A percentile compares a stretch with the other conserved stretches of the same genome.
Evolutionary conservation across 192 early-diverging fungal genomes (phyloP).

Genomic region (Chytriomyces confervae): DNA sequence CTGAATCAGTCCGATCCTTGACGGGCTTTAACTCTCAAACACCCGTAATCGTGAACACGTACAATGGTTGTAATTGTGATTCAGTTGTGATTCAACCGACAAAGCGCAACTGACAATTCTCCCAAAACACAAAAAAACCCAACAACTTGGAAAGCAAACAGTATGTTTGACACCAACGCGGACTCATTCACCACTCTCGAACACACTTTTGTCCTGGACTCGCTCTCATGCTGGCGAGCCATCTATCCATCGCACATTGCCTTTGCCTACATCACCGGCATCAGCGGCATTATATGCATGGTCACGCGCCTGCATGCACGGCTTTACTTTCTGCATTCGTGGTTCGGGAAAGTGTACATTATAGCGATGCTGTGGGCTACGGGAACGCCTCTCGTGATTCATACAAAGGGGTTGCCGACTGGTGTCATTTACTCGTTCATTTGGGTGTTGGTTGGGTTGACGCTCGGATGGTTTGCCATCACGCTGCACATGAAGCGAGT

Average conservation of each 20-base stretch:
- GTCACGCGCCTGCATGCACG: constrained; percentile 35
- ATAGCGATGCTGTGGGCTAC: constrained; percentile 47
- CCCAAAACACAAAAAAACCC: too few species aligned
- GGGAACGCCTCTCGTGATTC: constrained; percentile 41
- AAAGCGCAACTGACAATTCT: too few species aligned
- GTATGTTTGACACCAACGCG: background rate
- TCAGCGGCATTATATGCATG: constrained; percentile 42
- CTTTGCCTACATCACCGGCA: constrained; percentile 35
- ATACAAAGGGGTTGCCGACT: constrained; percentile 49
- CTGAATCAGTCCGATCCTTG: too few species aligned
- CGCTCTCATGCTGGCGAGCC: constrained; percentile 28
- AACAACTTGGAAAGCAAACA: background rate
- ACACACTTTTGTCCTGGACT: constrained; percentile 32
- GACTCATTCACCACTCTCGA: constrained; percentile 13
- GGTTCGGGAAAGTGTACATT: constrained; percentile 47
- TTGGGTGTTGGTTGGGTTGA: constrained; percentile 40
- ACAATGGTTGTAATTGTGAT: too few species aligned
- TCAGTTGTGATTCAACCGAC: too few species aligned
- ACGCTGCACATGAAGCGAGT: constrained; percentile 40
- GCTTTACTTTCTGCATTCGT: constrained; percentile 36
- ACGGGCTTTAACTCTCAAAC: too few species aligned
- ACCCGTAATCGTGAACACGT: too few species aligned
- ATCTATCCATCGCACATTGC: constrained; percentile 33
- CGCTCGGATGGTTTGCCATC: constrained; percentile 46
- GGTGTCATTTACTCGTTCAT: constrained; percentile 48